Evolutionary conservation across 1,284 basidiomycete species (phyloP), one percentile per base, ranked within the genome.

Genomic region (Irpex sp.): DNA sequence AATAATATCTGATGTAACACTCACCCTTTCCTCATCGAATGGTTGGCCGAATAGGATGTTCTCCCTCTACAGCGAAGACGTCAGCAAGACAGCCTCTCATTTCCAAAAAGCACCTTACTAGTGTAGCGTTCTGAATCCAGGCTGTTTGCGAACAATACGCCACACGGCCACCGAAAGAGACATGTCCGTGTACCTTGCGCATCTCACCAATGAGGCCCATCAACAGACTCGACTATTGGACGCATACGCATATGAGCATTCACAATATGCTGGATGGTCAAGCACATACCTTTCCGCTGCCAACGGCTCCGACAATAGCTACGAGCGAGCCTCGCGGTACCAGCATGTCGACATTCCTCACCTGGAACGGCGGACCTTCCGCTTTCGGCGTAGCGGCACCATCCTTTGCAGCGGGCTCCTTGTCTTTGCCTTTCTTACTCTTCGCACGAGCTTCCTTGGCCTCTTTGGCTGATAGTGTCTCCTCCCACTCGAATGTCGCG

Each of bases 91-190:
- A 54, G 3, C 44, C 48, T 15, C 8, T 34, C 2, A 60, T 31
- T 38, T 6, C 13, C 13, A 17, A 48, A n/a, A 31, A n/a, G 21
- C 19, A 68, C 85, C 54, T 67, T 60, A 89, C 87, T 66, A 94
- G 68, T 2, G 89, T 86, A 0, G 89, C 87, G 70, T 92, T 93
- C 73, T 95, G 93, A 61, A 97, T 96, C 94, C 94, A 97, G 1
- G 94, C 90, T 26, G 81, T 86, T 74, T 95, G 93, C 3, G 93
- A 85, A 72, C 92, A 94, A 76, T 95, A 96, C 0, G 85, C 89
- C 0, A 95, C 83, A 6, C 80, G 81, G 1, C 90, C 92, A 54
- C 91, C 89, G 68, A 89, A 86, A 0, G 75, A 76, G 37, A 90
- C 83, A 2, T 76, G 72, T 0, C 91, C 91, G 2, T 73, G 69